A percentile compares a stretch with the other conserved stretches of the same genome.
phyloP scores from a whole-genome alignment of 73 alveolate species.

The Uronychia setigera region DNA sequence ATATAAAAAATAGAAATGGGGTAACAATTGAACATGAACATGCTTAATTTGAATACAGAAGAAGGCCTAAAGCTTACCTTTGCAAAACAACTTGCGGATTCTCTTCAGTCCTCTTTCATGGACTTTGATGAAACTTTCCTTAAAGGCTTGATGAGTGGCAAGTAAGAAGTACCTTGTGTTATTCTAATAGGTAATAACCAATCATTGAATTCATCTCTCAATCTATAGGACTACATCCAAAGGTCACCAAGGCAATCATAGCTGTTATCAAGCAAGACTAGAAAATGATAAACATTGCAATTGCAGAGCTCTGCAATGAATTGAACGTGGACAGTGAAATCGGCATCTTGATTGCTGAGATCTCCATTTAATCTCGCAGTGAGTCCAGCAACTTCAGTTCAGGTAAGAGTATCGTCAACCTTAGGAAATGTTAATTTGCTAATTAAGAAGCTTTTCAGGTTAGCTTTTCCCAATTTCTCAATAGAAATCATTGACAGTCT shows the following conservation, averaged over 20 bases:
- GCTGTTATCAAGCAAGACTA: slow-evolving; percentile 15
- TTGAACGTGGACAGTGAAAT: slow-evolving; percentile 2
- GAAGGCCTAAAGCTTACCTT: too few relatives aligned
- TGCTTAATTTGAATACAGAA: too few relatives aligned
- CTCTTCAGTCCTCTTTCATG: too few relatives aligned
- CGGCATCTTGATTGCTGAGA: slow-evolving; percentile 8
- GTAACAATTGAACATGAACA: too few relatives aligned
- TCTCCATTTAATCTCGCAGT: too few relatives aligned
- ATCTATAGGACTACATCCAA: slow-evolving; percentile 8
- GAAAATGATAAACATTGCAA: not conserved
- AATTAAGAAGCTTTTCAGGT: slow-evolving; percentile 12
- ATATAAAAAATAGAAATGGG: too few relatives aligned
- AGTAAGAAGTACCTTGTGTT: too few relatives aligned
- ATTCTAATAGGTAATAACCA: too few relatives aligned
- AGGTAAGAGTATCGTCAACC: not conserved
- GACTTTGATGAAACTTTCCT: too few relatives aligned
- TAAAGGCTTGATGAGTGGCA: too few relatives aligned
- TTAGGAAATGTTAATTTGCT: not conserved
- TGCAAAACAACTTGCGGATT: too few relatives aligned
- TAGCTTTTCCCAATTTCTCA: slow-evolving; percentile 5
- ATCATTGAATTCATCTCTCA: not conserved
- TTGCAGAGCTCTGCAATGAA: not conserved
- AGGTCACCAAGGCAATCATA: not conserved
- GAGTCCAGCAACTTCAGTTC: slow-evolving; percentile 4
- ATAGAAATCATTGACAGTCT: slow-evolving; percentile 8